Conservation (phyloP, 2,329 filamentous ascomycete genomes). For the Ceratocystis cacaofunesta region DNA sequence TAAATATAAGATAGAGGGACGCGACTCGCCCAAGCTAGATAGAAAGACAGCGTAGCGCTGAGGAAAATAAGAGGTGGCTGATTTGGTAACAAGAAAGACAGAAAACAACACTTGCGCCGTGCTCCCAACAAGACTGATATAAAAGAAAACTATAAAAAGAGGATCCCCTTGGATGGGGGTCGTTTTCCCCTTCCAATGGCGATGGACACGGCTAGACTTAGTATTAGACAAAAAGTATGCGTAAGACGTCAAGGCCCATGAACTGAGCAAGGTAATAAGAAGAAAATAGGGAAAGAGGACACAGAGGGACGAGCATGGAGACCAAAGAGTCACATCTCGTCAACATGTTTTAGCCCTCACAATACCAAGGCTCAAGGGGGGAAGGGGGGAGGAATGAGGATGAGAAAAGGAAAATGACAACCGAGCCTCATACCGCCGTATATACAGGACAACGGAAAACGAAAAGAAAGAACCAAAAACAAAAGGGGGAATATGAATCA, state of each 20-base stretch:
- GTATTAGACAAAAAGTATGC: not conserved
- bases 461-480: conserved; percentile 1
- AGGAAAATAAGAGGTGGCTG: not conserved
- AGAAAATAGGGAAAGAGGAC: conserved; percentile 19
- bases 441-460: not conserved
- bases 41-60: not conserved
- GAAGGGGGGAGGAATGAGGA: not conserved
- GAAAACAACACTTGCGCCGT: conserved; percentile 10
- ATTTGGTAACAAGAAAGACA: conserved; percentile 3
- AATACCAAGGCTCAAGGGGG: not conserved
- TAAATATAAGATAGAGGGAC: not conserved
- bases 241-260: not conserved
- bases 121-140: conserved; percentile 8
- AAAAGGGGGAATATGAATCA: conserved; percentile 10
- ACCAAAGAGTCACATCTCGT: not conserved
- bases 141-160: conserved; percentile 2
- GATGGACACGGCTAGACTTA: not conserved
- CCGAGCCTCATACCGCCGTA: not conserved
- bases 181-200: not conserved
- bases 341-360: not conserved
- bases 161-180: not conserved
- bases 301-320: conserved; percentile 6
- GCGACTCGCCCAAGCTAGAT: not conserved
- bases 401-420: conserved; percentile 1
- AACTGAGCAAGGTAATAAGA: not conserved